A percentile compares a stretch with the other conserved stretches of the same genome.
Conservation (phyloP, 202 grass and related monocot species). For the Setaria italica region DNA sequence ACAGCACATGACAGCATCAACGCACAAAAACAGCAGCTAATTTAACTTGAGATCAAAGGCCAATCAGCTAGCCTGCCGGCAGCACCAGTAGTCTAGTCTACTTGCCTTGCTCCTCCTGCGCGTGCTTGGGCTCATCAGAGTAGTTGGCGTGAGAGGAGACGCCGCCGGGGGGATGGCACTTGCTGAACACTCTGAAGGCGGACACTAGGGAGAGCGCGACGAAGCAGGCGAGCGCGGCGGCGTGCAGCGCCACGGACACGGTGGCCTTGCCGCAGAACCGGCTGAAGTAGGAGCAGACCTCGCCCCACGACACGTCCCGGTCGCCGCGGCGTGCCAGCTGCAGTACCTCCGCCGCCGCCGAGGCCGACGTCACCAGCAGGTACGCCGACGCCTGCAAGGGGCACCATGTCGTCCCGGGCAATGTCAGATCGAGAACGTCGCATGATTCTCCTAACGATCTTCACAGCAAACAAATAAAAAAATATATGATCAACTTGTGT, state of each 20-base stretch:
- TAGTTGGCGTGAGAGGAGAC: not conserved
- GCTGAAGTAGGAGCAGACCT: conserved; percentile 91
- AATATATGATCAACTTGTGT: not conserved
- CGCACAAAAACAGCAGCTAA: no score
- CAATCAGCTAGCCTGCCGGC: no score
- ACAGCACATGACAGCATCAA: no score
- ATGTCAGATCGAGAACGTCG: not conserved
- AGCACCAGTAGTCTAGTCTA: not conserved
- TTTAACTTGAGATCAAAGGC: no score
- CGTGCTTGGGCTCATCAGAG: not conserved
- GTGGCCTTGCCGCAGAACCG: conserved; percentile 73
- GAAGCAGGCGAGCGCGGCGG: conserved; percentile 72
- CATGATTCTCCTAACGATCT: no score
- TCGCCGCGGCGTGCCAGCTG: conserved; percentile 76
- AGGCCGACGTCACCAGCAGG: conserved; percentile 79
- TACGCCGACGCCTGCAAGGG: conserved; percentile 64
- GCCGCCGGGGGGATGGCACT: conserved; percentile 34
- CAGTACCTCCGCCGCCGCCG: conserved; percentile 80
- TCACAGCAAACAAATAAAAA: no score
- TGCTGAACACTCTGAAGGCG: conserved; percentile 68
- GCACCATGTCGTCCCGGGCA: not conserved
- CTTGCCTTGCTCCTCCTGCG: conserved; percentile 37
- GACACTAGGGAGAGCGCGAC: conserved; percentile 72
- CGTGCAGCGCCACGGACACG: conserved; percentile 69
- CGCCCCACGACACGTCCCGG: conserved; percentile 76